Percentiles rank a stretch among this genome's conserved stretches.
phyloP scores from a whole-genome alignment of 768 basidiomycete species.

The Tylopilus vinaceipallidus region DNA sequence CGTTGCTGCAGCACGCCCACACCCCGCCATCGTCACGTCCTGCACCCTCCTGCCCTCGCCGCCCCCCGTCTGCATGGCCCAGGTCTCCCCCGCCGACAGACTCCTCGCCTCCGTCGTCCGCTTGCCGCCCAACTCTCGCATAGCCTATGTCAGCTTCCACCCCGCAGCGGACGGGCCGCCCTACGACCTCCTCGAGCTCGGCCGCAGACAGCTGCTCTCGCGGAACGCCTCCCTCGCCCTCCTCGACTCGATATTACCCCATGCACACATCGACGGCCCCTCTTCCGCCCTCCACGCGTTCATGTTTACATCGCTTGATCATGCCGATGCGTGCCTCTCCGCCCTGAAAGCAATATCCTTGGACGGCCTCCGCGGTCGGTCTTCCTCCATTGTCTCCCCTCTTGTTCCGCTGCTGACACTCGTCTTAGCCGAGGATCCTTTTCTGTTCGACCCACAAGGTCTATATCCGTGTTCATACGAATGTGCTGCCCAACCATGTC shows the following conservation, averaged over 20 bases:
- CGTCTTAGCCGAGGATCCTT: constrained; percentile 40
- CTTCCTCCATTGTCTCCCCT: not conserved
- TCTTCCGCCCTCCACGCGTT: constrained; percentile 59
- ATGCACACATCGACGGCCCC: constrained; percentile 45
- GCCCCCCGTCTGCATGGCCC: constrained; percentile 25
- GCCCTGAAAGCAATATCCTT: constrained; percentile 41
- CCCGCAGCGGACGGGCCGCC: constrained; percentile 27
- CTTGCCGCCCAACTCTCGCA: constrained; percentile 41
- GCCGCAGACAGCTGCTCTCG: constrained; percentile 47
- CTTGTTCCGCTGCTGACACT: constrained; percentile 8
- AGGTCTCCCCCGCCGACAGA: constrained; percentile 37
- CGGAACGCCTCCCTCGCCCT: constrained; percentile 39
- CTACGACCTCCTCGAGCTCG: constrained; percentile 51
- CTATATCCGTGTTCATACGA: constrained; percentile 54
- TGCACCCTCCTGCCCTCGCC: not conserved
- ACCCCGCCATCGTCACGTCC: constrained; percentile 1
- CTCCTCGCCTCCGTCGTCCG: constrained; percentile 48
- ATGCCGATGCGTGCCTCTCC: constrained; percentile 29
- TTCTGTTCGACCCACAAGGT: constrained; percentile 45
- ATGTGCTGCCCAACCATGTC: constrained; percentile 39
- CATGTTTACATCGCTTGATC: constrained; percentile 40
- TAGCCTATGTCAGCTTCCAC: constrained; percentile 47
- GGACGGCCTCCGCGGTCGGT: constrained; percentile 48
- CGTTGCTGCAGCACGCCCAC: not conserved
- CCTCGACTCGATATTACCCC: constrained; percentile 49